Evolutionary conservation across 192 early-diverging fungal genomes (phyloP).

Genomic region (Pilobolus umbonatus): DNA sequence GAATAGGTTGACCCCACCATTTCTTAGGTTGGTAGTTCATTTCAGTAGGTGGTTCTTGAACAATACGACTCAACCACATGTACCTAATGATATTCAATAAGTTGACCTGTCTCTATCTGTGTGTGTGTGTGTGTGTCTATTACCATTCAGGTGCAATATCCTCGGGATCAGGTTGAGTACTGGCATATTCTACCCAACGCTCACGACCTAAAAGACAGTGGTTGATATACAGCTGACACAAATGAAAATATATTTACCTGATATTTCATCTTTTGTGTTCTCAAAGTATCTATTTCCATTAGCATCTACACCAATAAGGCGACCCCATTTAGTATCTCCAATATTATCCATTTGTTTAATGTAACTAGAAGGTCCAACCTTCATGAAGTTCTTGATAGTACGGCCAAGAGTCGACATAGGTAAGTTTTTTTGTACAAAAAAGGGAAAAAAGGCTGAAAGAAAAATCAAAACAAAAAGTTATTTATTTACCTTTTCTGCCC

Average conservation of each 20-base stretch:
- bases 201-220: conserved; percentile 54
- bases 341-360: conserved; percentile 51
- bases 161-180: conserved; percentile 49
- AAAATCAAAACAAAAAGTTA: not conserved
- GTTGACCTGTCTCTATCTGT: not conserved
- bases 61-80: conserved; percentile 35
- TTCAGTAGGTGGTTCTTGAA: conserved; percentile 36
- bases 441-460: not conserved
- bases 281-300: conserved; percentile 76
- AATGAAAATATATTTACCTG: conserved; percentile 35
- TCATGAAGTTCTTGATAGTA: conserved; percentile 51
- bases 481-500: no score
- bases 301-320: conserved; percentile 63
- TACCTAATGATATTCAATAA: conserved; percentile 24
- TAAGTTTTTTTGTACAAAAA: conserved; percentile 8
- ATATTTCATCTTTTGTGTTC: conserved; percentile 63
- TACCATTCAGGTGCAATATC: conserved; percentile 75
- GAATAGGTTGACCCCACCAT: conserved; percentile 21
- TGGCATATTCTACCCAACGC: conserved; percentile 70
- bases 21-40: conserved; percentile 25
- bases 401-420: conserved; percentile 49
- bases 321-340: conserved; percentile 65
- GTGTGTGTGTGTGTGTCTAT: not conserved
- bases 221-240: not conserved
- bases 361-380: conserved; percentile 42